Evolutionary conservation across 192 early-diverging fungal species (phyloP), one percentile per base, ranked within the genome.

Genomic region (Backusella luteola): DNA sequence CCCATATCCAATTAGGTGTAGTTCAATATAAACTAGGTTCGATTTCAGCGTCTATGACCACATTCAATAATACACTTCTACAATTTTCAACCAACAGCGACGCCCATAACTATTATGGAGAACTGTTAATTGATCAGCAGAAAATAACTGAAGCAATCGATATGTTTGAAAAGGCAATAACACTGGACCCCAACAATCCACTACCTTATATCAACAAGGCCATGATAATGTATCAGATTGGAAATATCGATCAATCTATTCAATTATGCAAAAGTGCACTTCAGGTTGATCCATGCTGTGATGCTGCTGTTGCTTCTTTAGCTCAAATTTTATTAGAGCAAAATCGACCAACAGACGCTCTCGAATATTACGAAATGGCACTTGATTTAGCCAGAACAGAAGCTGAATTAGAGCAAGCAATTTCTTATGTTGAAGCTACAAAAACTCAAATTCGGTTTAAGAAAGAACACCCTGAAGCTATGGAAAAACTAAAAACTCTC

Each of bases 131-230:
- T 67, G 97, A 99, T 77, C 93, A 94, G 78, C 91, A 93, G 73
- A 86, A 88, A 34, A 91, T 93, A 39, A 89, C 91, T 15, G 93
- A 96, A 81, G 97, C 97, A 1, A 82, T 91, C 75, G 87, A 89
- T 14, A 89, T 90, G 73, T 98, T 99, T 78, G 93, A 94, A 74
- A 97, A 96, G 82, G 95, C 97, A 0, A 89, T 96, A 52, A 86
- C 91, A 71, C 83, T 98, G 76, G 91, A 94, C 79, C 84, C 87
- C 4, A 84, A 84, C 66, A 95, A 94, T 79, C 95, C 98, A n/a
- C 86, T 99, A 68, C 94, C 96, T n/a, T 97, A 96, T 74, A 97
- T 99, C 82, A 99, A 99, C 88, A 97, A 98, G 84, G 93, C 95
- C 19, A 87, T 94, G 66, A 83, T 91, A 73, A 84, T 88, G 81